Conservation (phyloP, 495 filamentous ascomycete species). For the Polyplosphaeria fusca region DNA sequence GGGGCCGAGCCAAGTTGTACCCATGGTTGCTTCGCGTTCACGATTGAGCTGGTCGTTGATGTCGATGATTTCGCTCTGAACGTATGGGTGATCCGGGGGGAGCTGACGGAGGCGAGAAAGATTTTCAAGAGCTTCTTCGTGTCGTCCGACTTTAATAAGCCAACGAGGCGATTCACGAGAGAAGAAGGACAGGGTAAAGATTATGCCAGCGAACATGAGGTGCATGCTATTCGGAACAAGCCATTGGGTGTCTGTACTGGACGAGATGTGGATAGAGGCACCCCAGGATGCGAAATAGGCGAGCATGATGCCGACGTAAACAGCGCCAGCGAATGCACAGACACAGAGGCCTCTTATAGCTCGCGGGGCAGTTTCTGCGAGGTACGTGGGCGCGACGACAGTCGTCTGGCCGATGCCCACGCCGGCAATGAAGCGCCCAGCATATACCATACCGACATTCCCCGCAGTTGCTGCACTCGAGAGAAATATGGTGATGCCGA, state of each 20-base stretch:
- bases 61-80: slow-evolving; percentile 49
- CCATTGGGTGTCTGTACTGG: slow-evolving; percentile 58
- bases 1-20: slow-evolving; percentile 52
- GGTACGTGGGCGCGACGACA: slow-evolving; percentile 58
- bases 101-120: slow-evolving; percentile 53
- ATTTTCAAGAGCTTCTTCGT: slow-evolving; percentile 46
- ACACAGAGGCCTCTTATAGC: slow-evolving; percentile 65
- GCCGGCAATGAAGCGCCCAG: slow-evolving; percentile 64
- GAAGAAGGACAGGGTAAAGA: slow-evolving; percentile 62
- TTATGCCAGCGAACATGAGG: slow-evolving; percentile 68
- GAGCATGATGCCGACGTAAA: slow-evolving; percentile 61
- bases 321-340: slow-evolving; percentile 63
- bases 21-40: slow-evolving; percentile 58
- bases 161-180: slow-evolving; percentile 61
- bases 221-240: slow-evolving; percentile 64
- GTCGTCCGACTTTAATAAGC: slow-evolving; percentile 51
- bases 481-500: slow-evolving; percentile 69
- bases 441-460: slow-evolving; percentile 61
- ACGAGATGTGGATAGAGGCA: slow-evolving; percentile 56
- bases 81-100: slow-evolving; percentile 48
- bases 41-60: slow-evolving; percentile 50
- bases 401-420: slow-evolving; percentile 67
- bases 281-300: slow-evolving; percentile 56
- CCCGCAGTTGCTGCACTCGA: slow-evolving; percentile 48
- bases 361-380: slow-evolving; percentile 61